Conservation (phyloP, 2,329 filamentous ascomycete species). For the Xylaria sp. region DNA sequence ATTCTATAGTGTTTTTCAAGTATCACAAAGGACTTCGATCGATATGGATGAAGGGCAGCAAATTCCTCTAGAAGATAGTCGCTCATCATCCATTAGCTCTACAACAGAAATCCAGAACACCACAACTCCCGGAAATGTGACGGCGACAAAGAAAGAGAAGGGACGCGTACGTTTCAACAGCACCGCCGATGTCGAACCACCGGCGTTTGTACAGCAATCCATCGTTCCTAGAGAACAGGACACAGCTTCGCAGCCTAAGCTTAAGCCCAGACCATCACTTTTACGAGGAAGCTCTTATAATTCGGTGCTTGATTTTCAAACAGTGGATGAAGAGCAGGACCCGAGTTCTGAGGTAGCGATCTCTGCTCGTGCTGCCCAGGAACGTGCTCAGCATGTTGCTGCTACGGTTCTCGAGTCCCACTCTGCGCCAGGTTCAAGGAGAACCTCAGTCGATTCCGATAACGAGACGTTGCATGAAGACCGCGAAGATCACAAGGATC, state of each 20-base stretch:
- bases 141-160: constrained; percentile 52
- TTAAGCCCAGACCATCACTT: constrained; percentile 55
- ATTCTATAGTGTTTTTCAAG: not conserved
- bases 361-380: constrained; percentile 56
- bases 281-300: constrained; percentile 56
- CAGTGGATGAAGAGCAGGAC: constrained; percentile 44
- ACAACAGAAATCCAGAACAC: constrained; percentile 10
- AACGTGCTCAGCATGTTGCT: constrained; percentile 56
- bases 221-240: constrained; percentile 33
- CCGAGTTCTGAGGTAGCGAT: constrained; percentile 44
- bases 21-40: constrained; percentile 8
- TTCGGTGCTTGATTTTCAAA: constrained; percentile 49
- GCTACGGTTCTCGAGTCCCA: constrained; percentile 53
- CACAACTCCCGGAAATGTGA: constrained; percentile 7
- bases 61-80: constrained; percentile 14
- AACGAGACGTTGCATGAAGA: constrained; percentile 46
- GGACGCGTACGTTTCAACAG: constrained; percentile 62
- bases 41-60: constrained; percentile 28
- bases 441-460: constrained; percentile 53
- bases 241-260: constrained; percentile 33
- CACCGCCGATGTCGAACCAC: constrained; percentile 51
- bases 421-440: constrained; percentile 50
- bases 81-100: constrained; percentile 17
- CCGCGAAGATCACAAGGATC: constrained; percentile 39
- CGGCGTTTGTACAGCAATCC: constrained; percentile 40